These are phyloP conservation scores for Solanum commersonii DNA, from an alignment of 257 asterid species.

Conservation along the genomic window DNA sequence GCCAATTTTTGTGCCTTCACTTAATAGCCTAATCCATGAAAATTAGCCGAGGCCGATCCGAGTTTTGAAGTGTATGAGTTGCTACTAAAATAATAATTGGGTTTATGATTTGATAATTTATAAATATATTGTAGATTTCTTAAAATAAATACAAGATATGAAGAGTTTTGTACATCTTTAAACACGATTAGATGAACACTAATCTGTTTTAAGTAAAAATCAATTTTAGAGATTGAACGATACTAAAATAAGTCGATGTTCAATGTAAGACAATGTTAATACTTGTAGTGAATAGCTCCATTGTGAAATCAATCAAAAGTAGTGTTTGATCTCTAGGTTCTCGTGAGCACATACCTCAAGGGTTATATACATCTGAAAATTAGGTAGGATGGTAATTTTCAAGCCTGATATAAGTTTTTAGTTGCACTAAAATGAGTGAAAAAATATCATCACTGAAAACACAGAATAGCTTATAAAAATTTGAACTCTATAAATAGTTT, in stretches of 20 bases:
- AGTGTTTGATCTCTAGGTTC: neutral
- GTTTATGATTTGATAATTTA: neutral
- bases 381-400: neutral
- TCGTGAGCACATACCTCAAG: neutral
- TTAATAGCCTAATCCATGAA: neutral
- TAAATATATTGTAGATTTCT: neutral
- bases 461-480: neutral
- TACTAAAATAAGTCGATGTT: too few species aligned
- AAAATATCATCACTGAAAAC: neutral
- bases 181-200: neutral
- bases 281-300: neutral
- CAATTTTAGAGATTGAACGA: too few species aligned
- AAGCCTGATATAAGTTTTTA: neutral
- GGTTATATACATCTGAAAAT: too few species aligned
- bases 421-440: too few species aligned
- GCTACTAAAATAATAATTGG: neutral
- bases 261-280: neutral
- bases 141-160: neutral
- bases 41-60: neutral
- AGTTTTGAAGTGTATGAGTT: neutral
- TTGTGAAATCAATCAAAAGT: neutral
- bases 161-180: too few species aligned
- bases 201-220: accelerated
- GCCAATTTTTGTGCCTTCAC: neutral
- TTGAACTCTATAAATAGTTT: neutral